Conservation (phyloP, 139 green algal species). For the Volvox reticuliferus region DNA sequence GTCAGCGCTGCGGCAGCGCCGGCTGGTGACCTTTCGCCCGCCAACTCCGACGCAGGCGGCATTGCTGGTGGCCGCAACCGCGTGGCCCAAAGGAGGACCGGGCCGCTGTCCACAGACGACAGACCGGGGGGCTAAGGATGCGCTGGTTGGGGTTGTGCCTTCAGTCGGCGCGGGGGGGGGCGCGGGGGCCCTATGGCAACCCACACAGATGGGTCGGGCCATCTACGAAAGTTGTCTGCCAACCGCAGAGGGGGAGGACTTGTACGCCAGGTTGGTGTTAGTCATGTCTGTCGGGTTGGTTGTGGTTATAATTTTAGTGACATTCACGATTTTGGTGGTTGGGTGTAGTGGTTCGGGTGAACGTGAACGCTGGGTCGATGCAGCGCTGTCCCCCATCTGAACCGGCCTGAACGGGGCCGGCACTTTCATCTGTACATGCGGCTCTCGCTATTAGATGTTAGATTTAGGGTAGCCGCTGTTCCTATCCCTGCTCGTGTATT, state of each 20-base stretch:
- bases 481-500: no score
- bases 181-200: slow-evolving; percentile 36
- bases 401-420: no score
- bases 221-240: slow-evolving; percentile 70
- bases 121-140: background rate
- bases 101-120: background rate
- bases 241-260: slow-evolving; percentile 47
- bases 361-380: no score
- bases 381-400: no score
- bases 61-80: background rate
- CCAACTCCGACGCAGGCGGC: background rate
- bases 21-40: slow-evolving; percentile 31
- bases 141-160: background rate
- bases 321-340: no score
- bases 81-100: background rate
- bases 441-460: no score
- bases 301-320: no score
- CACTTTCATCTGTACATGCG: no score
- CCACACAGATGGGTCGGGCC: slow-evolving; percentile 64
- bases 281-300: no score
- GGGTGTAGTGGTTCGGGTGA: no score
- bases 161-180: background rate
- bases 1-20: slow-evolving; percentile 38
- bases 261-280: slow-evolving; percentile 52
- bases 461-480: no score